Conservation (phyloP, 1,139 yeast genomes). For the Blastobotrys proliferans region DNA sequence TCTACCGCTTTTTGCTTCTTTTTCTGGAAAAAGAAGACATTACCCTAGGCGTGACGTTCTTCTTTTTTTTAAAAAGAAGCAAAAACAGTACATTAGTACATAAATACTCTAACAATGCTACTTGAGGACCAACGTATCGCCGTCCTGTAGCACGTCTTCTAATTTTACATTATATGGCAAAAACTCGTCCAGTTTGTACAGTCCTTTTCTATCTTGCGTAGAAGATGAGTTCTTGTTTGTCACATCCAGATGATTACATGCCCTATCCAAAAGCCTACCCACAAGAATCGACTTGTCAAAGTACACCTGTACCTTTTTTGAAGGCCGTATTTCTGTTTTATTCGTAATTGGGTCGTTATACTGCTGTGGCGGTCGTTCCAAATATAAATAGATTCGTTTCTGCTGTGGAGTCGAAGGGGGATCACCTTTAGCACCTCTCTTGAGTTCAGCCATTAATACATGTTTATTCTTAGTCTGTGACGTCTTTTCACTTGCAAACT, state of each 20-base stretch:
- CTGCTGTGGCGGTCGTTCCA: constrained; percentile 31
- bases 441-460: constrained; percentile 41
- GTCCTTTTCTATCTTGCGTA: constrained; percentile 32
- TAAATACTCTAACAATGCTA: background rate
- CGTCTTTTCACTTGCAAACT: constrained; percentile 4
- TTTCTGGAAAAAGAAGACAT: background rate
- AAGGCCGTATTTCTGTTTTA: constrained; percentile 28
- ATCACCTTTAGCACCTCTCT: constrained; percentile 68
- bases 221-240: constrained; percentile 55
- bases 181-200: constrained; percentile 16
- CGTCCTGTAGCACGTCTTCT: constrained; percentile 19
- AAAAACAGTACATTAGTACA: too few species aligned
- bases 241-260: constrained; percentile 52
- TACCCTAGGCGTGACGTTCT: constrained; percentile 1
- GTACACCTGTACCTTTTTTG: constrained; percentile 42
- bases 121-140: constrained; percentile 14
- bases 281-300: constrained; percentile 65
- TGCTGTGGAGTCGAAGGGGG: constrained; percentile 43
- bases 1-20: background rate
- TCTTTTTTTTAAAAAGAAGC: too few species aligned
- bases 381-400: constrained; percentile 64
- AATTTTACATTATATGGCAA: constrained; percentile 19
- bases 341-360: constrained; percentile 44
- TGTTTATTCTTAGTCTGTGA: constrained; percentile 17
- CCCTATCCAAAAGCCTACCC: constrained; percentile 71